A percentile compares a stretch with the other conserved stretches of the same genome.
Evolutionary conservation across 1,284 basidiomycete genomes (phyloP).

Genomic region (Trametes versicolor): DNA sequence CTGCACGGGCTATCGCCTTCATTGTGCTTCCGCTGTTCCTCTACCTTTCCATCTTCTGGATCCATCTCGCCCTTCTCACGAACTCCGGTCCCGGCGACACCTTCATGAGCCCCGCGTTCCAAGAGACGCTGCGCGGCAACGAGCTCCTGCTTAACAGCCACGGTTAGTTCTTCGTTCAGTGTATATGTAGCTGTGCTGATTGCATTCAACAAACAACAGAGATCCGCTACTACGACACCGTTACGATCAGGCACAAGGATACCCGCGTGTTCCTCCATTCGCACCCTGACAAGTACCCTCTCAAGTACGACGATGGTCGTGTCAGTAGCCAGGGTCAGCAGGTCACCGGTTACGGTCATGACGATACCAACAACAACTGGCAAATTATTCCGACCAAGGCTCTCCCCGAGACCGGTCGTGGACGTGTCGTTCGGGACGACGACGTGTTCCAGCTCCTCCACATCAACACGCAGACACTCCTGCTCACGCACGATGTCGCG

Average conservation of each 20-base stretch:
- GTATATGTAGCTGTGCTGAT: background rate
- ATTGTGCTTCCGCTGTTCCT: constrained; percentile 90
- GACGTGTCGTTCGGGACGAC: constrained; percentile 88
- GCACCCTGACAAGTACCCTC: constrained; percentile 89
- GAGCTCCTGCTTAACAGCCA: constrained; percentile 91
- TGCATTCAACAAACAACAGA: constrained; percentile 59
- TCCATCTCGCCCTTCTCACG: constrained; percentile 94
- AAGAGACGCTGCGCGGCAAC: constrained; percentile 94
- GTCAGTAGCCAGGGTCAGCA: constrained; percentile 98
- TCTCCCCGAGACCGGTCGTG: constrained; percentile 88
- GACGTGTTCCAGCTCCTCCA: constrained; percentile 93
- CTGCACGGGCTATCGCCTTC: constrained; percentile 87
- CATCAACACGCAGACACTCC: constrained; percentile 82
- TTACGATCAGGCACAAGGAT: constrained; percentile 92
- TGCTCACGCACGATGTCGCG: constrained; percentile 97
- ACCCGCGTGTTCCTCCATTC: constrained; percentile 96
- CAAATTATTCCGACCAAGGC: constrained; percentile 94
- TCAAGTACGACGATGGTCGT: constrained; percentile 96
- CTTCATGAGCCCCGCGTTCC: constrained; percentile 99
- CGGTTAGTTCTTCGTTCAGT: constrained; percentile 58
- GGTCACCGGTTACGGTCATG: constrained; percentile 96
- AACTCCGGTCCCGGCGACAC: constrained; percentile 92
- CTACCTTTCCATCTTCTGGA: constrained; percentile 97
- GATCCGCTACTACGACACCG: constrained; percentile 91
- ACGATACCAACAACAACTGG: constrained; percentile 97